Evolutionary conservation across 2,329 filamentous ascomycete species (phyloP).

Genomic region (Fusarium coicis): DNA sequence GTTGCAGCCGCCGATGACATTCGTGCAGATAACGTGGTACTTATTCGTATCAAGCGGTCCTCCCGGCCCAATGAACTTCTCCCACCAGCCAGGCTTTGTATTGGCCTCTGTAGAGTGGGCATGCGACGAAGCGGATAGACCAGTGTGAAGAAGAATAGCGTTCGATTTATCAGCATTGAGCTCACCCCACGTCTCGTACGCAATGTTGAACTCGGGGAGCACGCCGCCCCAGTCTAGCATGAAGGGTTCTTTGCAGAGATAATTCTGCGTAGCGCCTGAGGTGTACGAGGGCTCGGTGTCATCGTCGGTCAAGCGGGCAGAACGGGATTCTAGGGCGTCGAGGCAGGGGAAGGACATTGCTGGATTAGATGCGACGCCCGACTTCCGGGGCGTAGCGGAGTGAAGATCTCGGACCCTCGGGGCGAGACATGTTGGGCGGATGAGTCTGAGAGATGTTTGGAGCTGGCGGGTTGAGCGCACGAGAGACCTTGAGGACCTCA

Average conservation of each 20-base stretch:
- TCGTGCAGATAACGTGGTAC: conserved; percentile 95
- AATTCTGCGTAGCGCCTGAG: conserved; percentile 82
- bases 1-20: conserved; percentile 95
- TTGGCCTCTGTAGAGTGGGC: conserved; percentile 91
- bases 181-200: conserved; percentile 91
- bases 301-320: conserved; percentile 73
- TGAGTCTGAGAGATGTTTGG: conserved; percentile 2
- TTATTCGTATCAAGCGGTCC: conserved; percentile 88
- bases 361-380: conserved; percentile 73
- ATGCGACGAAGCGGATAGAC: conserved; percentile 95
- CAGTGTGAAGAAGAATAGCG: conserved; percentile 91
- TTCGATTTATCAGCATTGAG: conserved; percentile 86
- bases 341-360: conserved; percentile 91
- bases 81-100: conserved; percentile 95
- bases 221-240: conserved; percentile 95
- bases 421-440: conserved; percentile 6
- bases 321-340: conserved; percentile 82
- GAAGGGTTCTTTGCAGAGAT: conserved; percentile 78
- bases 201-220: conserved; percentile 87
- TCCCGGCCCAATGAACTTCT: conserved; percentile 94
- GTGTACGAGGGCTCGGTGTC: conserved; percentile 97
- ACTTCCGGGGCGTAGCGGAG: conserved; percentile 31
- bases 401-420: conserved; percentile 39
- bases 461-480: conserved; percentile 34
- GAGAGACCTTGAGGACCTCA: conserved; percentile 40